Conservation (phyloP, 208 protist genomes). For the Wallacemonas sp. region DNA sequence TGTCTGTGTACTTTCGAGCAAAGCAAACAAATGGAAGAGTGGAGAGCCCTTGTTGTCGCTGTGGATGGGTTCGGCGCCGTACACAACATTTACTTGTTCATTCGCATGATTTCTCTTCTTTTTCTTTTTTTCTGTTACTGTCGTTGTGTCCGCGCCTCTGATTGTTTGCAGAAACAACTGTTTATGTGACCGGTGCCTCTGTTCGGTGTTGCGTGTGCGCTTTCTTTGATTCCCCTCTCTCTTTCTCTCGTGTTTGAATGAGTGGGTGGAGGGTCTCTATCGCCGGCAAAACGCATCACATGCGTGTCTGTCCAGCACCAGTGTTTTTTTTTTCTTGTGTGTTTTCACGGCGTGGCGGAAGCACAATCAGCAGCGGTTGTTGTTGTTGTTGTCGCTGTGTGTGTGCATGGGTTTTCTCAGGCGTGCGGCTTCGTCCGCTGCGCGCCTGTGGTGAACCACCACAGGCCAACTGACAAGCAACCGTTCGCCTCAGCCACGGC, state of each 20-base stretch:
- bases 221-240: slow-evolving; percentile 2
- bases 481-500: too few species aligned
- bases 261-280: too few species aligned
- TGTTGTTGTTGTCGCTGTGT: slow-evolving; percentile 13
- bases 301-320: too few species aligned
- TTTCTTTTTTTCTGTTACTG: slow-evolving; percentile 11
- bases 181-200: too few species aligned
- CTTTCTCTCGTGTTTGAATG: slow-evolving; percentile 9
- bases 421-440: too few species aligned
- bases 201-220: neutral
- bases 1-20: neutral
- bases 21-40: neutral
- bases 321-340: slow-evolving; percentile 1
- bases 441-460: too few species aligned
- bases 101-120: slow-evolving; percentile 2
- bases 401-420: too few species aligned
- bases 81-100: neutral
- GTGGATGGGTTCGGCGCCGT: neutral
- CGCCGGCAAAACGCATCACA: too few species aligned
- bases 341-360: too few species aligned
- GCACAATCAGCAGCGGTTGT: too few species aligned
- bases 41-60: neutral
- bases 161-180: neutral
- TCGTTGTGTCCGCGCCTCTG: neutral
- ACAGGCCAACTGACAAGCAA: too few species aligned